Conservation (phyloP, 305 asterid genomes). For the Solanum hybrid region DNA sequence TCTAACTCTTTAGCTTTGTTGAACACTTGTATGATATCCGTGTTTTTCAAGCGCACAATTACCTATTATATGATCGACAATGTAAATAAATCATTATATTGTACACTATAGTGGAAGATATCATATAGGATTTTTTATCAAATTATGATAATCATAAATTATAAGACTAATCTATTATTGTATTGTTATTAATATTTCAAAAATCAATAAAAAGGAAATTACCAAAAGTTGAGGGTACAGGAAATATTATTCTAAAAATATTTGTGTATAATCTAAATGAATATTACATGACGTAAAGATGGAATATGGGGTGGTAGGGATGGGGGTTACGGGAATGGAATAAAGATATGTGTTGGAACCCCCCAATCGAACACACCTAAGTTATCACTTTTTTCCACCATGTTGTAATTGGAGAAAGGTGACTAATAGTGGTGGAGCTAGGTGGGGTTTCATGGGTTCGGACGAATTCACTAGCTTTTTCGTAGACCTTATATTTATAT, state of each 20-base stretch:
- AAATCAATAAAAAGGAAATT: not conserved
- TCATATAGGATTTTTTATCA: not conserved
- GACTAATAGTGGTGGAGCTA: too few relatives aligned
- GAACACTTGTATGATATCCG: not conserved
- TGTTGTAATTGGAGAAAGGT: not conserved
- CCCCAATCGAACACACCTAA: not conserved
- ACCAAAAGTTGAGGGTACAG: not conserved
- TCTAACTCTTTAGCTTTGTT: not conserved
- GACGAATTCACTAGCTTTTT: accelerated
- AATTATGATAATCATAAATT: not conserved
- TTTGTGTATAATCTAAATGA: not conserved
- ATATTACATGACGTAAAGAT: not conserved
- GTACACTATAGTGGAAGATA: not conserved
- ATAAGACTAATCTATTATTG: not conserved
- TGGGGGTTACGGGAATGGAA: not conserved
- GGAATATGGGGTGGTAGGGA: not conserved
- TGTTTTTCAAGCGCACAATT: not conserved
- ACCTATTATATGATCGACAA: not conserved
- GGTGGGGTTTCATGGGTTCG: not conserved
- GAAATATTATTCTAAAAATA: not conserved
- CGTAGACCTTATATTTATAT: accelerated
- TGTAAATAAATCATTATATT: not conserved
- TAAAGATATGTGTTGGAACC: not conserved
- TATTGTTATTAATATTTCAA: not conserved
- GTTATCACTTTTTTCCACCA: not conserved